These are phyloP conservation scores for Syzygium aromaticum DNA, from an alignment of 345 rosid species.

Conservation along the genomic window DNA sequence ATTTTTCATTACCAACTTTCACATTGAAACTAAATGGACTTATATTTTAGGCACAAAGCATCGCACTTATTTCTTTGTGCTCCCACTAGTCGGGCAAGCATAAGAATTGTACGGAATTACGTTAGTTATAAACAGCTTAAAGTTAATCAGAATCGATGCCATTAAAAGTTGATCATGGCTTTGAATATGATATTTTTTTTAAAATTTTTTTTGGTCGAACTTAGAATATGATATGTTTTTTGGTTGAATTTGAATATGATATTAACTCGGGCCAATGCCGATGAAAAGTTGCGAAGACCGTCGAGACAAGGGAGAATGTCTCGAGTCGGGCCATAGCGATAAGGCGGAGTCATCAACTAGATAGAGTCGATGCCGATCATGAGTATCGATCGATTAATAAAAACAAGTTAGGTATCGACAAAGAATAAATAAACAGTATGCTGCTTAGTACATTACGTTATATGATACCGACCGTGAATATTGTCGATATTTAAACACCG, in stretches of 20 bases:
- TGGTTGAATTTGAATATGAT: background rate
- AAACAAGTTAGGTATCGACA: background rate
- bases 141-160: background rate
- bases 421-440: background rate
- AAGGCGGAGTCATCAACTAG: background rate
- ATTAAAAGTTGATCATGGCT: background rate
- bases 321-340: background rate
- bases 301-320: background rate
- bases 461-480: background rate
- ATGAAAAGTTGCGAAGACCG: background rate
- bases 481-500: accelerated
- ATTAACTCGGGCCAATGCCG: background rate
- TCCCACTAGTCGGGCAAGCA: background rate
- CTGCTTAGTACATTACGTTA: too few relatives aligned
- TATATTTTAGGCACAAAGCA: background rate
- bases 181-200: background rate
- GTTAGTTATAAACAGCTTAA: background rate
- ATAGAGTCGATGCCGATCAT: background rate
- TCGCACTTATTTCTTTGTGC: background rate
- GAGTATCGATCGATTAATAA: background rate
- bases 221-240: too few relatives aligned
- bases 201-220: too few relatives aligned
- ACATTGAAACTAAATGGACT: background rate
- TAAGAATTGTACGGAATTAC: background rate
- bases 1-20: background rate